These are phyloP conservation scores for Candida hungchunana DNA, from an alignment of 805 yeast genomes.

Conservation along the genomic window DNA sequence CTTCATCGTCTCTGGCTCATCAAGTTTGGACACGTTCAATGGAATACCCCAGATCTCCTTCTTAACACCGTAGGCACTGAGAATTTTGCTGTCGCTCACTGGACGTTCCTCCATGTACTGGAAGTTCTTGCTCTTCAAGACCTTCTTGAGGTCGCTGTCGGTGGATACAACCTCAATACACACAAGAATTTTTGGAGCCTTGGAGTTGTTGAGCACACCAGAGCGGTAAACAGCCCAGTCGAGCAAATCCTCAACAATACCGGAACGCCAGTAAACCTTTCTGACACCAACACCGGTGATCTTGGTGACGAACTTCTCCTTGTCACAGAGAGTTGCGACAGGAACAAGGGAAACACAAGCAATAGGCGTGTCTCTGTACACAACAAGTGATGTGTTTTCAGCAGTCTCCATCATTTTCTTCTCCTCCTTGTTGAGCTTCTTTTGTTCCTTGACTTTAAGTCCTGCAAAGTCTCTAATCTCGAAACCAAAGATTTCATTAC, in stretches of 20 bases:
- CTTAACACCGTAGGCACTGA: conserved; percentile 18
- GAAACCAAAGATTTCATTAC: conserved; percentile 43
- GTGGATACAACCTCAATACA: conserved; percentile 48
- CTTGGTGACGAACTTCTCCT: conserved; percentile 42
- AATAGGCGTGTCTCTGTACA: conserved; percentile 69
- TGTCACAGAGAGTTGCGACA: conserved; percentile 37
- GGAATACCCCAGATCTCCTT: conserved; percentile 25
- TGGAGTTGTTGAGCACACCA: conserved; percentile 33
- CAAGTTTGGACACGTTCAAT: conserved; percentile 18
- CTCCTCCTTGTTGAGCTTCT: conserved; percentile 19
- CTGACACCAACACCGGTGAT: conserved; percentile 61
- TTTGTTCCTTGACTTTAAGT: conserved; percentile 20
- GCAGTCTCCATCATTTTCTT: conserved; percentile 33
- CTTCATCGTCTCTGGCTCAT: conserved; percentile 14
- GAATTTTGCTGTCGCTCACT: conserved; percentile 11
- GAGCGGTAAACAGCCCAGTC: conserved; percentile 56
- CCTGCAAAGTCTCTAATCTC: conserved; percentile 46
- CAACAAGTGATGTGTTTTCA: conserved; percentile 49
- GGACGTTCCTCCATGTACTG: conserved; percentile 27
- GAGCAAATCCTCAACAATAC: conserved; percentile 58
- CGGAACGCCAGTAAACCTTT: conserved; percentile 61
- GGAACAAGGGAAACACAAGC: conserved; percentile 50
- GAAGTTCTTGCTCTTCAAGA: conserved; percentile 42
- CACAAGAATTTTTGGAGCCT: conserved; percentile 34
- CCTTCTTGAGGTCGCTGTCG: conserved; percentile 37